Percentiles rank a stretch among this genome's conserved stretches.
These are phyloP conservation scores for Pseudocercospora vitis DNA, from an alignment of 2,329 filamentous ascomycete species.

Conservation along the genomic window DNA sequence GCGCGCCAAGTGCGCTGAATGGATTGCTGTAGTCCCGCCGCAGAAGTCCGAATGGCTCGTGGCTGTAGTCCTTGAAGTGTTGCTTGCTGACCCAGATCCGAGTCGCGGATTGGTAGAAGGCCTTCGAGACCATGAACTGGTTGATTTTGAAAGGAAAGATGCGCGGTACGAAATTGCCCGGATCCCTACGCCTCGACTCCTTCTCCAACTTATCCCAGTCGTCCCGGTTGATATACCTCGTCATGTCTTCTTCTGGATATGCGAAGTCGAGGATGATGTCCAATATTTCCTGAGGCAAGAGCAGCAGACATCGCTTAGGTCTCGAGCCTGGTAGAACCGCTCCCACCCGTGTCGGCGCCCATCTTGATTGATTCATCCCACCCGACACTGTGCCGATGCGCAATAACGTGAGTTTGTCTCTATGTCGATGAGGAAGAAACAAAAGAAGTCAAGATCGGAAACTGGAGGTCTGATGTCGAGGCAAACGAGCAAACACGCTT, in stretches of 20 bases:
- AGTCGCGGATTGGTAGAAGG: constrained; percentile 5
- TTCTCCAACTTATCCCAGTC: neutral
- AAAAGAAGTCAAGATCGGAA: neutral
- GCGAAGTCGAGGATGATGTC: constrained; percentile 9
- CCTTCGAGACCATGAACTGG: constrained; percentile 7
- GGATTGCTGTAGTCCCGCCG: too few relatives aligned
- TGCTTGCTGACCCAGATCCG: neutral
- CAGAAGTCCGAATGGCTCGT: too few relatives aligned
- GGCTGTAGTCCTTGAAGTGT: neutral
- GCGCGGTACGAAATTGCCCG: neutral
- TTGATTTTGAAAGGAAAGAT: neutral
- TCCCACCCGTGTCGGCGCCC: too few relatives aligned
- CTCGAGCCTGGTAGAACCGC: neutral
- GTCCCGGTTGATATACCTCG: neutral
- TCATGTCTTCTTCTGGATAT: constrained; percentile 3
- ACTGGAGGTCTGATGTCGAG: neutral
- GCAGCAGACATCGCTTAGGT: neutral
- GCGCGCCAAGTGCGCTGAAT: too few relatives aligned
- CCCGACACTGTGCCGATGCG: too few relatives aligned
- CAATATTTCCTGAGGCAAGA: constrained; percentile 2
- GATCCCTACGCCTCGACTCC: neutral
- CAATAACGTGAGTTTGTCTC: too few relatives aligned
- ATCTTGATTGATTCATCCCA: too few relatives aligned
- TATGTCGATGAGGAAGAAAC: neutral
- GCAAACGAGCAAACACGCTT: neutral